Conservation (phyloP, 768 basidiomycete species). For the Agrocybe pediades region DNA sequence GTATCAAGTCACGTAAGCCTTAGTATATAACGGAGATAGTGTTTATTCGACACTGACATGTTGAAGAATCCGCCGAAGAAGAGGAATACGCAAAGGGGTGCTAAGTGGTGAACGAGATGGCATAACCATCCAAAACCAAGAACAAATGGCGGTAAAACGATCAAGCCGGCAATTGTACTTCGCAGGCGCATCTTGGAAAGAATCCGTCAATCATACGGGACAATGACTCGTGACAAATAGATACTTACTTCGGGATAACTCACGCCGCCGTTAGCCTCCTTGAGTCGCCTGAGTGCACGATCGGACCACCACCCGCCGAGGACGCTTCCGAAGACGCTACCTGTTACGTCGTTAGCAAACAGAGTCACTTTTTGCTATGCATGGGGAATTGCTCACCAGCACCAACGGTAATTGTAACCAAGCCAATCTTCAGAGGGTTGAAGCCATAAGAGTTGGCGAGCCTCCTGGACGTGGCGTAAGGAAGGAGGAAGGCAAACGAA, state of each 20-base stretch:
- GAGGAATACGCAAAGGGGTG: conserved; percentile 69
- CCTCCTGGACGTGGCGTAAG: conserved; percentile 76
- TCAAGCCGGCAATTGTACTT: conserved; percentile 59
- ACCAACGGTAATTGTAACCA: conserved; percentile 78
- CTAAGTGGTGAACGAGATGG: conserved; percentile 60
- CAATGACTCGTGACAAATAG: neutral
- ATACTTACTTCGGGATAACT: conserved; percentile 65
- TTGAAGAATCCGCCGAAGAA: conserved; percentile 75
- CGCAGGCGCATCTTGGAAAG: conserved; percentile 65
- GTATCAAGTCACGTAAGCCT: neutral
- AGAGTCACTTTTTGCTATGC: neutral
- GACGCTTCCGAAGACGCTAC: conserved; percentile 41
- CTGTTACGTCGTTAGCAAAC: conserved; percentile 18
- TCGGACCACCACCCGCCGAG: conserved; percentile 51
- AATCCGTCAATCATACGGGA: neutral
- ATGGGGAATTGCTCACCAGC: conserved; percentile 41
- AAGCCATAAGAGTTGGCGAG: conserved; percentile 65
- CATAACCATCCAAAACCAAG: conserved; percentile 79
- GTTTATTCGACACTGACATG: conserved; percentile 50
- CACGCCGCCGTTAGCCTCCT: conserved; percentile 39
- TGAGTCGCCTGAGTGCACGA: conserved; percentile 35
- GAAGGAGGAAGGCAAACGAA: conserved; percentile 67
- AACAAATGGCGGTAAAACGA: conserved; percentile 60
- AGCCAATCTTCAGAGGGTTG: conserved; percentile 68
- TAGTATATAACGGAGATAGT: neutral